phyloP scores from a whole-genome alignment of 192 early-diverging fungal genomes.

The Entomortierella parvispora region DNA sequence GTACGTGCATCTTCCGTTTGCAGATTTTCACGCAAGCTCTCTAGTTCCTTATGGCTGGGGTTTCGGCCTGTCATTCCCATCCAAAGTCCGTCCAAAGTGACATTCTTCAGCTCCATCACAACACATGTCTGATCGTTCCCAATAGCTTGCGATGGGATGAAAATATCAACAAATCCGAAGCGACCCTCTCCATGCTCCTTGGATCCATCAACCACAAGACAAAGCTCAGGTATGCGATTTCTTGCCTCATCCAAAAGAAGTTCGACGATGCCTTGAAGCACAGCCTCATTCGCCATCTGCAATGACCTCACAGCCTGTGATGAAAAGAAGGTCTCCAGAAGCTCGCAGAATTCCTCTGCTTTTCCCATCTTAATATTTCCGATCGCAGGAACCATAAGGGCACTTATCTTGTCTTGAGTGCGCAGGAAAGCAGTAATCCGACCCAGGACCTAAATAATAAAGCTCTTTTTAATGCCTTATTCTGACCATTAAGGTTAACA shows the following conservation, averaged over 20 bases:
- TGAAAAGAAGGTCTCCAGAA: conserved; percentile 34
- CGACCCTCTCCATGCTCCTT: conserved; percentile 34
- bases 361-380: conserved; percentile 32
- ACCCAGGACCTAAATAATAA: conserved; percentile 33
- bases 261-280: conserved; percentile 48
- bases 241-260: too few relatives aligned
- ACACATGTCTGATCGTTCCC: conserved; percentile 22
- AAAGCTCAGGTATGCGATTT: conserved; percentile 45
- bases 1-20: conserved; percentile 17
- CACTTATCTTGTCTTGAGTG: conserved; percentile 36
- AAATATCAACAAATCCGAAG: conserved; percentile 40
- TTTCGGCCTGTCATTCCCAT: conserved; percentile 21
- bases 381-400: conserved; percentile 47
- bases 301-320: conserved; percentile 33
- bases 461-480: conserved; percentile 18
- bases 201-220: conserved; percentile 44
- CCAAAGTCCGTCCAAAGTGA: conserved; percentile 41
- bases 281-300: conserved; percentile 23
- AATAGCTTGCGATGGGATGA: conserved; percentile 20
- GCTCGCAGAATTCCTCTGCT: conserved; percentile 26
- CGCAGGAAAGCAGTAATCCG: conserved; percentile 30
- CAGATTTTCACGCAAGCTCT: conserved; percentile 24
- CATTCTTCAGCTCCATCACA: conserved; percentile 47
- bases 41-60: conserved; percentile 20
- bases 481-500: conserved; percentile 14